Evolutionary conservation across 2,329 filamentous ascomycete genomes (phyloP).

Genomic region (Lasiodiplodia hormozganensis): DNA sequence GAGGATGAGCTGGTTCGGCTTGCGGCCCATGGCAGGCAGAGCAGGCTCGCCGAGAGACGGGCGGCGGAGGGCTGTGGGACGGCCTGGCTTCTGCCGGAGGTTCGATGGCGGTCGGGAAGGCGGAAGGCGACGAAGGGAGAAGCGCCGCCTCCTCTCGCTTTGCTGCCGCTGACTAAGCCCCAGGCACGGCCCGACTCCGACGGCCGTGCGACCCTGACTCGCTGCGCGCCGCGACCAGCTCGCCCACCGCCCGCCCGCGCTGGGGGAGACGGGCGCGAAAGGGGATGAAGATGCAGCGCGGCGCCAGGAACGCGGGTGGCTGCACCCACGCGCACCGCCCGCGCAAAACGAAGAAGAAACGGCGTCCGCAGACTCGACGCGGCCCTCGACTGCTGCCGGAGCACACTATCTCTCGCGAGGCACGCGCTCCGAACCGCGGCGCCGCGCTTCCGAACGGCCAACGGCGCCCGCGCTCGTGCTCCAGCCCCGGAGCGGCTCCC

Average conservation of each 20-base stretch:
- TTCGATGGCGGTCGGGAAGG: constrained; percentile 6
- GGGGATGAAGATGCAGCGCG: neutral
- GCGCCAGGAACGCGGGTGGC: neutral
- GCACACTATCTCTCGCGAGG: neutral
- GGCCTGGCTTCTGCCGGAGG: neutral
- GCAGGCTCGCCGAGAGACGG: neutral
- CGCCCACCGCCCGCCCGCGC: neutral
- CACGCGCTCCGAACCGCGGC: neutral
- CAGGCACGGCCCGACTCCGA: constrained; percentile 4
- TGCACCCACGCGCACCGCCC: neutral
- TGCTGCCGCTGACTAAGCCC: neutral
- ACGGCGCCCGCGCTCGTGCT: neutral
- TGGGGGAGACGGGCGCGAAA: neutral
- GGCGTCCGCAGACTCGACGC: neutral
- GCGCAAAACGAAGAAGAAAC: neutral
- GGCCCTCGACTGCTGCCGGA: neutral
- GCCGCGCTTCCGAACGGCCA: neutral
- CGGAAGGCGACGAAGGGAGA: neutral
- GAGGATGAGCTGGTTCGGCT: constrained; percentile 83
- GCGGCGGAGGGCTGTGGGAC: neutral
- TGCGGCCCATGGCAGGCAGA: constrained; percentile 70
- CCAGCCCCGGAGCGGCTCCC: neutral
- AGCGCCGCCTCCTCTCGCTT: neutral
- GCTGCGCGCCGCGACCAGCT: neutral
- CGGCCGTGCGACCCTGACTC: constrained; percentile 10